Percentiles rank a stretch among this genome's conserved stretches.
Evolutionary conservation across 306 rosid species (phyloP).

Genomic region (Citrullus amarus): DNA sequence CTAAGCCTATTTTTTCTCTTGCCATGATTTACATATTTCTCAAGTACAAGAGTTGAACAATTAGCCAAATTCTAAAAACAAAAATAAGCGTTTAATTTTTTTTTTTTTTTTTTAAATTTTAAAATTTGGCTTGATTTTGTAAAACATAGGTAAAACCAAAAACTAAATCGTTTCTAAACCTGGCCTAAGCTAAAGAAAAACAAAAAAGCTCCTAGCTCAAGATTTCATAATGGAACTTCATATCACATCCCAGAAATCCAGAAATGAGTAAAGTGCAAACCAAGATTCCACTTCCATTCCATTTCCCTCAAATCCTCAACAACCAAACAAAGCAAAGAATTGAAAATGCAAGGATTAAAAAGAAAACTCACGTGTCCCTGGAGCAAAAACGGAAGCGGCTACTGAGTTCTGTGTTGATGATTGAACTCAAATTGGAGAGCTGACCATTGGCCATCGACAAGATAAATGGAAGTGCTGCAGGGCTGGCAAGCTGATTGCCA

Average conservation of each 20-base stretch:
- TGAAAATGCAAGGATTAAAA: background rate
- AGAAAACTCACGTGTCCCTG: slow-evolving; percentile 52
- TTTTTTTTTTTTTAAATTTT: too few relatives aligned
- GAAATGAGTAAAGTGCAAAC: background rate
- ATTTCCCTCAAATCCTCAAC: background rate
- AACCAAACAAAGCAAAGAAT: background rate
- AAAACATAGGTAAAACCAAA: too few relatives aligned
- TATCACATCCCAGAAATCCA: background rate
- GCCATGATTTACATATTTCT: too few relatives aligned
- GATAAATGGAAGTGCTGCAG: slow-evolving; percentile 53
- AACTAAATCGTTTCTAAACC: too few relatives aligned
- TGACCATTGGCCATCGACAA: slow-evolving; percentile 44
- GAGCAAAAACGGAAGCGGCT: slow-evolving; percentile 56
- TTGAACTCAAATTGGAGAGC: slow-evolving; percentile 54
- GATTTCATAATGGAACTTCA: background rate
- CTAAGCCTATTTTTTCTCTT: too few relatives aligned
- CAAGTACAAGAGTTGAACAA: too few relatives aligned
- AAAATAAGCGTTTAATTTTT: too few relatives aligned
- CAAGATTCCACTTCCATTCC: background rate
- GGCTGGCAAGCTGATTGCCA: slow-evolving; percentile 45
- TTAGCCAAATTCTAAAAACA: too few relatives aligned
- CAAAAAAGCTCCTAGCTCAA: background rate
- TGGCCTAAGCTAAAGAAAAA: too few relatives aligned
- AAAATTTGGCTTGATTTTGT: too few relatives aligned
- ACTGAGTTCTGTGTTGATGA: slow-evolving; percentile 37